Conservation (phyloP, 768 basidiomycete genomes). For the Phylloporus rhodoxanthus region DNA sequence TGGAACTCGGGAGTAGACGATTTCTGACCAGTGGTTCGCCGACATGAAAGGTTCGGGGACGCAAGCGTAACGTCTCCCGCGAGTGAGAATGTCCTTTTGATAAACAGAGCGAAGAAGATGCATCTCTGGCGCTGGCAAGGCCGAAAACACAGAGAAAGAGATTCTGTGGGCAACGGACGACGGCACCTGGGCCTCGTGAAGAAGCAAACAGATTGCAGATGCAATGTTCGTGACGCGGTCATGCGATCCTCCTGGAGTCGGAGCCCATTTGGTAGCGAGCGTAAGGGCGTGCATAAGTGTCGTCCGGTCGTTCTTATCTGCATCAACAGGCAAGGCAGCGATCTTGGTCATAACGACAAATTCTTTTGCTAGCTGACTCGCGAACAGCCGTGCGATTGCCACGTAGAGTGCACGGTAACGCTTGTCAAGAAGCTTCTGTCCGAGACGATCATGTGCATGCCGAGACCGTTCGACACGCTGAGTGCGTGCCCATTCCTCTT, state of each 20-base stretch:
- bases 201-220: slow-evolving; percentile 53
- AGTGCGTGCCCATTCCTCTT: slow-evolving; percentile 19
- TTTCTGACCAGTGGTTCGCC: slow-evolving; percentile 49
- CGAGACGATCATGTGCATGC: slow-evolving; percentile 33
- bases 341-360: slow-evolving; percentile 35
- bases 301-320: slow-evolving; percentile 16
- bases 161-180: slow-evolving; percentile 7
- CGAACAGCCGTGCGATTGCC: slow-evolving; percentile 55
- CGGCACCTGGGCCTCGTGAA: slow-evolving; percentile 36
- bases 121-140: slow-evolving; percentile 32
- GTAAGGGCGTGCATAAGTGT: slow-evolving; percentile 32
- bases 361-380: slow-evolving; percentile 47
- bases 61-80: slow-evolving; percentile 41
- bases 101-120: slow-evolving; percentile 50
- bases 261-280: slow-evolving; percentile 68
- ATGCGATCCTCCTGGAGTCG: slow-evolving; percentile 51
- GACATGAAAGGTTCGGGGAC: slow-evolving; percentile 63
- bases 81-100: slow-evolving; percentile 54
- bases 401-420: slow-evolving; percentile 61
- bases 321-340: slow-evolving; percentile 29
- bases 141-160: slow-evolving; percentile 15
- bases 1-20: slow-evolving; percentile 53
- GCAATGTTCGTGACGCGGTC: slow-evolving; percentile 61
- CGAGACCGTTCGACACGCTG: slow-evolving; percentile 19
- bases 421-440: slow-evolving; percentile 38